Evolutionary conservation across 345 rosid genomes (phyloP), one percentile per base, ranked within the genome.

Genomic region (Pugionium cornutum): DNA sequence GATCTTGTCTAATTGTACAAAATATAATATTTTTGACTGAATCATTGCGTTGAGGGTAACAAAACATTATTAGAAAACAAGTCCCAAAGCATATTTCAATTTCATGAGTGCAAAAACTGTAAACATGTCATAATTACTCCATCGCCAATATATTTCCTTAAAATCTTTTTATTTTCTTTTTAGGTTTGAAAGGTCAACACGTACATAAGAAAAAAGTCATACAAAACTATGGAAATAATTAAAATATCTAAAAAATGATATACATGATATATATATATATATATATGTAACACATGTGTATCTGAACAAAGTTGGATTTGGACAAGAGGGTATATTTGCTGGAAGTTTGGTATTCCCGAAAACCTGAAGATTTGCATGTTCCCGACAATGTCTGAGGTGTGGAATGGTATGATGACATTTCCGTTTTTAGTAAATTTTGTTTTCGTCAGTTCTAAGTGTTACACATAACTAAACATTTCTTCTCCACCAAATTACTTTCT

Each of bases 361-460:
- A 81, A 83, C 48, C 89, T 75, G 83, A 85, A 76, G 79, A 74
- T 77, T 83, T 83, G 87, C 91, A 81, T 83, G 95, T 83, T 88
- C 89, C 95, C 89, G 83, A 88, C 89, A 83, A 61, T 64, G 83
- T 83, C 75, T 78, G 84, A 18, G 80, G 77, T 72, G 84, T 76
- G 69, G 85, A 83, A 81, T 79, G 83, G 83, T 9, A 85, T 86
- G 86, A 86, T 88, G 84, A 74, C 48, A 53, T 87, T 88, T 79
- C 95, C 86, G 51, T 73, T 75, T 82, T 54, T 47, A 64, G 89
- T 76, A 81, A 54, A 78, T 58, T 68, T 69, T 70, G 77, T 76
- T 84, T 62, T 58, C 75, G 76, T 83, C 75, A 46, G 86, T 77
- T 75, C 76, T 74, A 82, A 79, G 79, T 71, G 65, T 81, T 77